phyloP scores from a whole-genome alignment of 495 filamentous ascomycete genomes.

The Neurospora hispaniola region DNA sequence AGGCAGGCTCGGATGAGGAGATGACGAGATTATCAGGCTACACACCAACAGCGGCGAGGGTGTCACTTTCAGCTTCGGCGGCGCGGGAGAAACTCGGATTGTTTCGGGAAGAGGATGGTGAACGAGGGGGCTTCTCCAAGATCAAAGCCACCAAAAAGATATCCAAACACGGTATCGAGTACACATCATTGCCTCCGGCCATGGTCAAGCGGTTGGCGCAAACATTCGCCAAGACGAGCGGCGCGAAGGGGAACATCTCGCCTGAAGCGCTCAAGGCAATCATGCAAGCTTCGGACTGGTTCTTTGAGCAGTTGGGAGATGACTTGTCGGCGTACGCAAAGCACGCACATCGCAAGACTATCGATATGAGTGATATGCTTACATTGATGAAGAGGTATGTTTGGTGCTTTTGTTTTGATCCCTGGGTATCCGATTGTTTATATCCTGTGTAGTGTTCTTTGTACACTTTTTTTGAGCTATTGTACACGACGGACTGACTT shows the following conservation, averaged over 20 bases:
- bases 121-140: slow-evolving; percentile 7
- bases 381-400: slow-evolving; percentile 72
- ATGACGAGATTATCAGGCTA: background rate
- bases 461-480: slow-evolving; percentile 20
- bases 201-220: slow-evolving; percentile 69
- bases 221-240: slow-evolving; percentile 52
- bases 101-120: background rate
- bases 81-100: background rate
- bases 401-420: slow-evolving; percentile 17
- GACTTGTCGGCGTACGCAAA: slow-evolving; percentile 70
- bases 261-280: slow-evolving; percentile 64
- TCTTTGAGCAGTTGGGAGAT: slow-evolving; percentile 74
- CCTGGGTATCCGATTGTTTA: slow-evolving; percentile 13
- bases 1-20: slow-evolving; percentile 8
- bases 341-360: slow-evolving; percentile 73
- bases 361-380: slow-evolving; percentile 75
- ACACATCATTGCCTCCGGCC: slow-evolving; percentile 59
- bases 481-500: slow-evolving; percentile 16
- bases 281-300: slow-evolving; percentile 73
- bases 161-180: slow-evolving; percentile 64
- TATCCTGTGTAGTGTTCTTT: slow-evolving; percentile 1
- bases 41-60: background rate
- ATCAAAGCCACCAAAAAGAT: slow-evolving; percentile 47
- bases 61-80: background rate
- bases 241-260: slow-evolving; percentile 54